Percentiles rank a stretch among this genome's conserved stretches.
Evolutionary conservation across 768 basidiomycete genomes (phyloP).

Genomic region (Calocera viscosa): DNA sequence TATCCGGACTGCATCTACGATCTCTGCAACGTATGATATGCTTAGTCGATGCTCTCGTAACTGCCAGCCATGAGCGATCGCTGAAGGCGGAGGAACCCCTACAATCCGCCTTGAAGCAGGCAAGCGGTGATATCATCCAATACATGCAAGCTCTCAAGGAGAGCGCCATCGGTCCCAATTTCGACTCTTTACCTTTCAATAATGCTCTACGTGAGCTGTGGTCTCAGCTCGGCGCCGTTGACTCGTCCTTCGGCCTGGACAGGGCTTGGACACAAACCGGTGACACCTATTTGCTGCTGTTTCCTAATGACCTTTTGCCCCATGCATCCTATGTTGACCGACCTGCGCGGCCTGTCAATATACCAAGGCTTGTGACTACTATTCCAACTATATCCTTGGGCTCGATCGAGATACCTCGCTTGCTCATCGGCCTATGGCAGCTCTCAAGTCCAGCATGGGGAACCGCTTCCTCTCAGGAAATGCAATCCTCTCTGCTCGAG

Average conservation of each 20-base stretch:
- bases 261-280: not conserved
- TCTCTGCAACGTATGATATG: not conserved
- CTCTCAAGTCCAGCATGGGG: constrained; percentile 81
- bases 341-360: not conserved
- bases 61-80: not conserved
- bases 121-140: not conserved
- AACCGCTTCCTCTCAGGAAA: constrained; percentile 49
- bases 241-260: not conserved
- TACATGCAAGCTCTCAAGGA: not conserved
- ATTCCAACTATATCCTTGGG: constrained; percentile 41
- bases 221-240: not conserved
- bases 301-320: not conserved
- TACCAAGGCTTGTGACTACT: not conserved
- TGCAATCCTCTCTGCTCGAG: constrained; percentile 25
- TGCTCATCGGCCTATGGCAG: constrained; percentile 77
- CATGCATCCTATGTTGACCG: not conserved
- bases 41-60: not conserved
- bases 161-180: not conserved
- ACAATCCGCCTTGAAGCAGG: not conserved
- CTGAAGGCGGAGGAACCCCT: not conserved
- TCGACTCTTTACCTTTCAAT: not conserved
- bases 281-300: not conserved
- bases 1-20: not conserved
- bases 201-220: not conserved
- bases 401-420: constrained; percentile 43